Conservation (phyloP, 225 moss, liverwort and hornwort species). For the Physcomitrium patens region DNA sequence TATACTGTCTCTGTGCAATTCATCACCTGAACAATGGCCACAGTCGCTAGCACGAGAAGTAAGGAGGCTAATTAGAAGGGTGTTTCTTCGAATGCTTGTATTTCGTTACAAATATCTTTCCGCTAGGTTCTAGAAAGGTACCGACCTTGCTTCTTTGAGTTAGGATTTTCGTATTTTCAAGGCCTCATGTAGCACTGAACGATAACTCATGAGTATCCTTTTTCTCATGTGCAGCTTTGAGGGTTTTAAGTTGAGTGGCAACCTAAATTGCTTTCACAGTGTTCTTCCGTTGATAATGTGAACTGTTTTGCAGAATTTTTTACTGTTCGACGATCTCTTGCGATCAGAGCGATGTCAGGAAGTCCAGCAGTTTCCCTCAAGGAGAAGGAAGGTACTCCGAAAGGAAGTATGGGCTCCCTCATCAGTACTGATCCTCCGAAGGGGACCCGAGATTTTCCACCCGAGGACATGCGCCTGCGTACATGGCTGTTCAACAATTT, state of each 20-base stretch:
- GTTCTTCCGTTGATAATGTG: constrained; percentile 12
- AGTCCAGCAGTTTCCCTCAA: constrained; percentile 25
- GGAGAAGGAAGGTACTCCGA: constrained; percentile 32
- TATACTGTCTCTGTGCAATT: not conserved
- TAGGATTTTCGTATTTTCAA: not conserved
- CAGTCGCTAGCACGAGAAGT: not conserved
- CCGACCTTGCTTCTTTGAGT: not conserved
- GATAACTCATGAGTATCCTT: not conserved
- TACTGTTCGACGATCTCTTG: constrained; percentile 6
- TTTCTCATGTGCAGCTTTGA: not conserved
- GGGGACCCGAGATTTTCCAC: constrained; percentile 92
- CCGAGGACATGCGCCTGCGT: constrained; percentile 92
- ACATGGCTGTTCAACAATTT: constrained; percentile 88
- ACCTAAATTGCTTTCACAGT: not conserved
- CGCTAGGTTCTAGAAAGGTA: not conserved
- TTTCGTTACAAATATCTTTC: not conserved
- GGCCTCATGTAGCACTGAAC: not conserved
- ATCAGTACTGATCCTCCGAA: constrained; percentile 78
- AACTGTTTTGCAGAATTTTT: constrained; percentile 23
- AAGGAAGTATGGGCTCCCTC: constrained; percentile 39
- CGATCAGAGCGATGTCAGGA: constrained; percentile 33
- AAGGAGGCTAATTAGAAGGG: too few relatives aligned
- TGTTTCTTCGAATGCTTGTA: not conserved
- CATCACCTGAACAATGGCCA: not conserved
- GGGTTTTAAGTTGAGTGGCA: constrained; percentile 1